Evolutionary conservation across 225 moss, liverwort and hornwort species (phyloP), one percentile per base, ranked within the genome.

Genomic region (Sphagnum contortum): DNA sequence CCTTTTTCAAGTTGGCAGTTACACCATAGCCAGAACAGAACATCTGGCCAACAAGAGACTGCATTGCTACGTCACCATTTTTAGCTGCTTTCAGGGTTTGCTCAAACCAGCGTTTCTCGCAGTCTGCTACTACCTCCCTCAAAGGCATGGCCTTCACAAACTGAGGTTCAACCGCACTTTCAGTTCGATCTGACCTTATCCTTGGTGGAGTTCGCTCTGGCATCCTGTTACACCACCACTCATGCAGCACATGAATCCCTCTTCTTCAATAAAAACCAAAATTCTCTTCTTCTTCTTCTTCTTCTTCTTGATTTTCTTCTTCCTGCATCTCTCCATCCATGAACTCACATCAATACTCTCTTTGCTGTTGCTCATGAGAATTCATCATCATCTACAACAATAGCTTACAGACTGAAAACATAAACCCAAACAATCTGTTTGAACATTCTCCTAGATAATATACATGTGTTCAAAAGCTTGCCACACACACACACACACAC

Each of bases 31-130:
- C 98, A 12, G 88, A 83, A 65, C 87, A 98, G 62, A 87, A 93
- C 93, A 98, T 93, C 73, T 98, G 93, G n/a, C 98, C 98, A 44
- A 98, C 98, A 46, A 98, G 80, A 69, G 72, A 79, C 73, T 93
- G 91, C 79, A 91, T 93, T 6, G 82, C 74, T 57, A 79, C 78
- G 70, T 98, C 98, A 2, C 98, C 93, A 57, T 59, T 81, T 69
- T 84, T 82, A 45, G 98, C 93, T 45, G 89, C 85, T 76, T 93
- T 91, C 64, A 98, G 78, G 6, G 98, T 76, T 55, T 89, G 81
- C 69, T 91, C 89, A 71, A 93, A 98, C 93, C 93, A 98, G 3
- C 93, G 91, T 57, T 83, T 85, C 73, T 91, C 93, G 58, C 98
- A 98, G 69, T 85, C 86, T 44, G 87, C 89, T 45, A 98, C 98